Conservation (phyloP, 768 basidiomycete species). For the Leucocoprinus birnbaumii region DNA sequence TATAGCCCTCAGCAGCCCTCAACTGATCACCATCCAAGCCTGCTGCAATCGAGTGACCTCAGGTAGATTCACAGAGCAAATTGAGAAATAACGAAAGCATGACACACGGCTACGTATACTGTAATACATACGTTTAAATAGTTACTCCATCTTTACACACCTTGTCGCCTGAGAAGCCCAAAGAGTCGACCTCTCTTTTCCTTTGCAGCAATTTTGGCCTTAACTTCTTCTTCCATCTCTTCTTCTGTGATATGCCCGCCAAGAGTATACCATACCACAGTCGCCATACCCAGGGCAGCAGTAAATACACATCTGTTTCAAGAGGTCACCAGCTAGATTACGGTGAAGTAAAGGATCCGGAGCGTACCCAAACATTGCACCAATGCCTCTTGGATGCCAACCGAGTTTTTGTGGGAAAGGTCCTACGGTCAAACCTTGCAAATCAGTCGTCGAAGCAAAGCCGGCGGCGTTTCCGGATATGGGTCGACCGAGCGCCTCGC, state of each 20-base stretch:
- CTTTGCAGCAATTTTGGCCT: conserved; percentile 55
- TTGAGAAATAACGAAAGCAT: neutral
- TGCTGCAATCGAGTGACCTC: too few relatives aligned
- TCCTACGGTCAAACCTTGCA: conserved; percentile 59
- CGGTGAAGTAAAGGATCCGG: conserved; percentile 14
- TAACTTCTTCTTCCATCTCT: conserved; percentile 75
- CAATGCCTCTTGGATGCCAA: conserved; percentile 71
- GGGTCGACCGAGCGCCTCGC: conserved; percentile 54
- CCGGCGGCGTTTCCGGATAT: conserved; percentile 88
- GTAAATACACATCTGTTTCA: conserved; percentile 70
- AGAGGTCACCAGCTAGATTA: neutral
- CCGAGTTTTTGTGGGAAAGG: conserved; percentile 74
- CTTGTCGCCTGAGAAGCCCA: conserved; percentile 15
- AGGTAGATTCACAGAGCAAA: too few relatives aligned
- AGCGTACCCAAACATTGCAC: conserved; percentile 69
- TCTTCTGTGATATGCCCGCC: conserved; percentile 74
- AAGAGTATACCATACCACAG: conserved; percentile 83
- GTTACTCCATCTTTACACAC: neutral
- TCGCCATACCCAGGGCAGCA: conserved; percentile 78
- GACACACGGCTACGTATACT: neutral
- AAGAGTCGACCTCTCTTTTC: conserved; percentile 47
- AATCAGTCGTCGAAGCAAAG: conserved; percentile 61
- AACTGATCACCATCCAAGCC: too few relatives aligned
- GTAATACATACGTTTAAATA: neutral
- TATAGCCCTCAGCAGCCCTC: too few relatives aligned